Percentiles rank a stretch among this genome's conserved stretches.
phyloP scores from a whole-genome alignment of 495 filamentous ascomycete genomes.

The Penicillium lividum region DNA sequence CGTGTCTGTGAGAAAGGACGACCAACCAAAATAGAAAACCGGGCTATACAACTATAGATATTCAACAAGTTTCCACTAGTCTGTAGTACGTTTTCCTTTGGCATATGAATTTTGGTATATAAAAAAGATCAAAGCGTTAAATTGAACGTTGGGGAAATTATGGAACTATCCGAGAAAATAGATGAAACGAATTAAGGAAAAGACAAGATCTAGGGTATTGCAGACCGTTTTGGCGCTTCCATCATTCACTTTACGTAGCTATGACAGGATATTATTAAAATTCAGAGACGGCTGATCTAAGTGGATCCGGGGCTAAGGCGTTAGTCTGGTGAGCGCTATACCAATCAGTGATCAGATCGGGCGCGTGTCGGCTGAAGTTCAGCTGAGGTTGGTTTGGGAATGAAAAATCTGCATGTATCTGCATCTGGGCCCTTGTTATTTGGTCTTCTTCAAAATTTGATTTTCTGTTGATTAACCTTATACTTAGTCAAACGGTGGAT shows the following conservation, averaged over 20 bases:
- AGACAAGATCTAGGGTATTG: constrained; percentile 1
- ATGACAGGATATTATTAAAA: neutral
- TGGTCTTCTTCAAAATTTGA: too few relatives aligned
- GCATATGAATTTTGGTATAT: too few relatives aligned
- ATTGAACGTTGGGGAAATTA: neutral
- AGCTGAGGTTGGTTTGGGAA: constrained; percentile 25
- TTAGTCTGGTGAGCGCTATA: constrained; percentile 20
- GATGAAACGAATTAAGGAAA: neutral
- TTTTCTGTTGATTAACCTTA: neutral
- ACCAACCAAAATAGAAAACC: neutral
- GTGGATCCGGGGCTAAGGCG: constrained; percentile 24
- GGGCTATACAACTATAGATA: too few relatives aligned
- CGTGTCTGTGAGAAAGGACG: neutral
- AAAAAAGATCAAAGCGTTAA: too few relatives aligned
- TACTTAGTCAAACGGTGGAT: constrained; percentile 2
- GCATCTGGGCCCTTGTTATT: too few relatives aligned
- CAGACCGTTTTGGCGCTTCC: constrained; percentile 10
- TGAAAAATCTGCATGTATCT: neutral
- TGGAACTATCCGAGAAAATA: neutral
- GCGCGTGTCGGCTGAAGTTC: constrained; percentile 24
- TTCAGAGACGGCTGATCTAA: constrained; percentile 11
- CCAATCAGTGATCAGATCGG: constrained; percentile 25
- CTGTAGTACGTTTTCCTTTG: too few relatives aligned
- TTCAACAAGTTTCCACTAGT: too few relatives aligned
- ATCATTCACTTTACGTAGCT: neutral